Evolutionary conservation across 2,329 filamentous ascomycete species (phyloP).

Genomic region (Trichoderma sp.): DNA sequence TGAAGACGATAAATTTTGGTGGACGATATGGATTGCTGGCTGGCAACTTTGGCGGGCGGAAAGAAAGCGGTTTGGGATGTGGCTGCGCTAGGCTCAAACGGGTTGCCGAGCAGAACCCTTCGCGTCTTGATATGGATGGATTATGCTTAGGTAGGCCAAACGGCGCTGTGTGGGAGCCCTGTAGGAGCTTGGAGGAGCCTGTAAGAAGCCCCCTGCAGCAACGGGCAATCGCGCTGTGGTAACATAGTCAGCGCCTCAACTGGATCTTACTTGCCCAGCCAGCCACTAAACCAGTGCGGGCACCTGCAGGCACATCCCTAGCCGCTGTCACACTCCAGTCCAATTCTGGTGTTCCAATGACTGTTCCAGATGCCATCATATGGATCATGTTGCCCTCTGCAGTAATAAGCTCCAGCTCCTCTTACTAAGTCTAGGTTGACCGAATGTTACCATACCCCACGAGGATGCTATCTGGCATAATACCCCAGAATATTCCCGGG

Average conservation of each 20-base stretch:
- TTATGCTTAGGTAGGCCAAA: not conserved
- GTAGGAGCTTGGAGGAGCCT: not conserved
- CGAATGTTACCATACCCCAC: not conserved
- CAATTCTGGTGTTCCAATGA: not conserved
- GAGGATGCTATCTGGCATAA: not conserved
- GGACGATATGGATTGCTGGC: not conserved
- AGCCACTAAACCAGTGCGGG: not conserved
- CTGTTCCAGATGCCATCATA: not conserved
- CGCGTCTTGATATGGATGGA: not conserved
- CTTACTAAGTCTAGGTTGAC: not conserved
- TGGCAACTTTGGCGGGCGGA: conserved; percentile 1
- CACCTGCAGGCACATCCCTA: not conserved
- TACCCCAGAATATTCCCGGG: not conserved
- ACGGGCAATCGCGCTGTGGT: not conserved
- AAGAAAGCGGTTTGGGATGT: not conserved
- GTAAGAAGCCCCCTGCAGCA: not conserved
- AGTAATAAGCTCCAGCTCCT: not conserved
- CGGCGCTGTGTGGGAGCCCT: not conserved
- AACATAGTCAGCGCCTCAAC: not conserved
- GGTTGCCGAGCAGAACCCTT: conserved; percentile 8
- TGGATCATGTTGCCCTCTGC: not conserved
- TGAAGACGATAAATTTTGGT: conserved; percentile 5
- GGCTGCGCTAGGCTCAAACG: not conserved
- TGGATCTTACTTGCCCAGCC: not conserved
- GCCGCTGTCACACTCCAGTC: not conserved